Conservation (phyloP, 2,329 filamentous ascomycete species). For the Nothophaeocryptopus gaeumannii region DNA sequence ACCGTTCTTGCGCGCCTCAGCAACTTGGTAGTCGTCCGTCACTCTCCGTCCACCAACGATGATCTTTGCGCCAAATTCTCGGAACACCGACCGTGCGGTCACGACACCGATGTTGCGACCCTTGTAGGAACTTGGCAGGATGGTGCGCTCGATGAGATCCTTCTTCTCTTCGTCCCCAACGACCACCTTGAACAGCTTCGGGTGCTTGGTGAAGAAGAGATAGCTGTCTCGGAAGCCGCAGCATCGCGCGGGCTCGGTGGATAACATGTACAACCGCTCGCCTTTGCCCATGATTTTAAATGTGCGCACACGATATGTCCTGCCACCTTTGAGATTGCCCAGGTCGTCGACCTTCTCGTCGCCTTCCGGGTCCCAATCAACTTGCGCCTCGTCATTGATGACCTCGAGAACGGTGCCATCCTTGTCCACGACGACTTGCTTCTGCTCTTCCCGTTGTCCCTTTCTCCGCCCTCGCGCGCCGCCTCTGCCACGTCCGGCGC, state of each 20-base stretch:
- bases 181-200: conserved; percentile 95
- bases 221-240: conserved; percentile 98
- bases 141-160: conserved; percentile 89
- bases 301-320: conserved; percentile 92
- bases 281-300: conserved; percentile 86
- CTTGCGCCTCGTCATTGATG: conserved; percentile 82
- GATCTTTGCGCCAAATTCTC: conserved; percentile 93
- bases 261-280: conserved; percentile 92
- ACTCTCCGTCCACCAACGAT: conserved; percentile 86
- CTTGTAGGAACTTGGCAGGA: conserved; percentile 98
- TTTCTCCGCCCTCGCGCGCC: conserved; percentile 72
- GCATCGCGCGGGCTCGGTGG: conserved; percentile 92
- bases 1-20: conserved; percentile 71
- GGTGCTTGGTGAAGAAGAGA: conserved; percentile 97
- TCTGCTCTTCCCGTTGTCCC: conserved; percentile 70
- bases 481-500: conserved; percentile 41
- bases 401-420: conserved; percentile 91
- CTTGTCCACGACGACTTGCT: conserved; percentile 83
- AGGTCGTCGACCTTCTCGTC: conserved; percentile 91
- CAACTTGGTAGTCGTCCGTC: conserved; percentile 83
- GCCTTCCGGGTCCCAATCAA: conserved; percentile 83
- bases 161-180: conserved; percentile 96
- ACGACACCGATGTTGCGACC: conserved; percentile 95
- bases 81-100: conserved; percentile 91
- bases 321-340: conserved; percentile 75